Evolutionary conservation across 371 early-diverging fungal genomes (phyloP).

Genomic region (Dinochytrium kinnereticum): DNA sequence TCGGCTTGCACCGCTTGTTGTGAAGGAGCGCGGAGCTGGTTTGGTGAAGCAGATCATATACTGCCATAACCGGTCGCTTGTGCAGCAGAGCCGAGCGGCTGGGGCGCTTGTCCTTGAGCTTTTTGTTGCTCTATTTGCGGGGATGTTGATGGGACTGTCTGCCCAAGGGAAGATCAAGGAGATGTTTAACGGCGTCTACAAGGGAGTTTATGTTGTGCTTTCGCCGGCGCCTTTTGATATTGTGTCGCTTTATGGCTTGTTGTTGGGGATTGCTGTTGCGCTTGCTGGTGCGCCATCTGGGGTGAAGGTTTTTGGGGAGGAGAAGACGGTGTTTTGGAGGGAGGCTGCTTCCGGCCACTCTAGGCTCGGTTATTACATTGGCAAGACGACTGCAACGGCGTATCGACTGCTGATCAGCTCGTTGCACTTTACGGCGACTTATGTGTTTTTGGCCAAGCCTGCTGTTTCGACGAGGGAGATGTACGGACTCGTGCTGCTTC

Average conservation of each 20-base stretch:
- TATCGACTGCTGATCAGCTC: slow-evolving; percentile 39
- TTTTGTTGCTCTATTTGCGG: slow-evolving; percentile 39
- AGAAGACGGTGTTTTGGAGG: slow-evolving; percentile 46
- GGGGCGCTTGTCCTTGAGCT: slow-evolving; percentile 38
- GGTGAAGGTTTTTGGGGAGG: slow-evolving; percentile 53
- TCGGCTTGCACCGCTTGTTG: slow-evolving; percentile 18
- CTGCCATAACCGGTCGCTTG: slow-evolving; percentile 38
- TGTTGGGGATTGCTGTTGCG: slow-evolving; percentile 47
- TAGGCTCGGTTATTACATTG: slow-evolving; percentile 43
- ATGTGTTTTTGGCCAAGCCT: slow-evolving; percentile 46
- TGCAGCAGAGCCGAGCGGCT: slow-evolving; percentile 35
- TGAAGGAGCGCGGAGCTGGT: slow-evolving; percentile 32
- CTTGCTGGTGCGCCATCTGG: slow-evolving; percentile 49
- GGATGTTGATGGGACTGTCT: slow-evolving; percentile 35
- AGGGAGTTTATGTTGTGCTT: background rate
- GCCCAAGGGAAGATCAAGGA: slow-evolving; percentile 5
- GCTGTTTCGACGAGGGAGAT: slow-evolving; percentile 28
- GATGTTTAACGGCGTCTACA: slow-evolving; percentile 1
- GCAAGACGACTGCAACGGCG: slow-evolving; percentile 44
- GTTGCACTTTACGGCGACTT: slow-evolving; percentile 40
- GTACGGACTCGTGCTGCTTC: slow-evolving; percentile 42
- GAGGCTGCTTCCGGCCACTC: slow-evolving; percentile 47
- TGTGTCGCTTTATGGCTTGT: slow-evolving; percentile 38
- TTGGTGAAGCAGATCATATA: slow-evolving; percentile 34
- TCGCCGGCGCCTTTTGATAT: slow-evolving; percentile 1